Percentiles rank a stretch among this genome's conserved stretches.
phyloP scores from a whole-genome alignment of 2,329 filamentous ascomycete genomes.

The Pseudocercospora vitis region DNA sequence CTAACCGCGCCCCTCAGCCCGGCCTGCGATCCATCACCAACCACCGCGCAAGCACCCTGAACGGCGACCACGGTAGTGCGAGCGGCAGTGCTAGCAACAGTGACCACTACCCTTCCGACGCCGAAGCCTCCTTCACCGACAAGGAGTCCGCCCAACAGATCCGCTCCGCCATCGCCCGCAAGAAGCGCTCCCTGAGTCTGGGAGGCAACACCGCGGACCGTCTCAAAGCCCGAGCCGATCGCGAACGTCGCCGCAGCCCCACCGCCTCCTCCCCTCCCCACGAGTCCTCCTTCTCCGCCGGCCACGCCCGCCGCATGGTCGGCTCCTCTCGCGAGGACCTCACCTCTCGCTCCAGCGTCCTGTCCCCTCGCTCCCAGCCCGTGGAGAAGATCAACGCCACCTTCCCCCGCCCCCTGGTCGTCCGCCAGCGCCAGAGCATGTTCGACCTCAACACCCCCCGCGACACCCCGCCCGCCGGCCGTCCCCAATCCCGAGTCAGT shows the following conservation, averaged over 20 bases:
- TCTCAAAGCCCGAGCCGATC: slow-evolving; percentile 37
- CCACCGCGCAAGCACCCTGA: slow-evolving; percentile 27
- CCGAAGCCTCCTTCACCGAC: slow-evolving; percentile 26
- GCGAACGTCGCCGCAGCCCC: slow-evolving; percentile 57
- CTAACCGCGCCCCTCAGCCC: slow-evolving; percentile 43
- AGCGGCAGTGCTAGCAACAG: slow-evolving; percentile 22
- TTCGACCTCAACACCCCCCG: slow-evolving; percentile 22
- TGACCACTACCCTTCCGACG: slow-evolving; percentile 28
- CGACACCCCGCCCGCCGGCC: slow-evolving; percentile 15
- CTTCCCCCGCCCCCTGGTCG: slow-evolving; percentile 13
- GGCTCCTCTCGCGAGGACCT: slow-evolving; percentile 59
- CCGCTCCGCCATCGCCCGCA: slow-evolving; percentile 53
- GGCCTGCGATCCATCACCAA: slow-evolving; percentile 25
- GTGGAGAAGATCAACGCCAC: slow-evolving; percentile 52
- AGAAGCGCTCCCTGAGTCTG: slow-evolving; percentile 43
- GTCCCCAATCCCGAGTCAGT: slow-evolving; percentile 17
- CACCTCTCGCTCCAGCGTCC: slow-evolving; percentile 48
- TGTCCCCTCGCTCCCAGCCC: slow-evolving; percentile 61
- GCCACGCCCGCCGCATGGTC: slow-evolving; percentile 66
- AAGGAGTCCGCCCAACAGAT: slow-evolving; percentile 32
- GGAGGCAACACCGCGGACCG: slow-evolving; percentile 37
- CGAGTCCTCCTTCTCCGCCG: slow-evolving; percentile 63
- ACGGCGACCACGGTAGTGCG: not conserved
- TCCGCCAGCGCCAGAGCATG: slow-evolving; percentile 24
- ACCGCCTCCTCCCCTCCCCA: slow-evolving; percentile 52